Conservation (phyloP, 2,329 filamentous ascomycete species). For the Dothideomycetes sp. region DNA sequence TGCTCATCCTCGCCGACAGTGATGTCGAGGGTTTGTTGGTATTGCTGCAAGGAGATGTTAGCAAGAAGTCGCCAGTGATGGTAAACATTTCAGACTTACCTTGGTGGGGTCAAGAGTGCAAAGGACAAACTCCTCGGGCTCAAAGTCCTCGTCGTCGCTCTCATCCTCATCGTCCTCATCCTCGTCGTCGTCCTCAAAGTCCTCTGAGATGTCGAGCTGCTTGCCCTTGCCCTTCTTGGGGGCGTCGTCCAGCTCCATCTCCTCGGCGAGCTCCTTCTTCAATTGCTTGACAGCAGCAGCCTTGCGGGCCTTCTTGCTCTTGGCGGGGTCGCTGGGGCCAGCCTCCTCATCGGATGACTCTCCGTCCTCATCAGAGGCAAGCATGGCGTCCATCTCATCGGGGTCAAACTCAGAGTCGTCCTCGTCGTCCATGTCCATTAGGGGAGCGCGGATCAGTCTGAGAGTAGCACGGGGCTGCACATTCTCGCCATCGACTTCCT, state of each 20-base stretch:
- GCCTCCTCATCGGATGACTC: constrained; percentile 50
- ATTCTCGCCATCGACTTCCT: constrained; percentile 23
- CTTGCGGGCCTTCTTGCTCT: constrained; percentile 77
- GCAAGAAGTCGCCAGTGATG: constrained; percentile 6
- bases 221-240: constrained; percentile 62
- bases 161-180: constrained; percentile 42
- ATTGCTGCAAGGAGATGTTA: constrained; percentile 52
- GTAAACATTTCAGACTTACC: constrained; percentile 42
- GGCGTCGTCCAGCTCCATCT: constrained; percentile 61
- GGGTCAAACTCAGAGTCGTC: constrained; percentile 55
- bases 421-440: constrained; percentile 47
- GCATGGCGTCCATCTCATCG: constrained; percentile 46
- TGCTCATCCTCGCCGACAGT: constrained; percentile 80
- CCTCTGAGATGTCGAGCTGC: constrained; percentile 43
- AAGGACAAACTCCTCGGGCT: constrained; percentile 81
- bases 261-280: constrained; percentile 46
- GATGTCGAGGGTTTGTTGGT: constrained; percentile 91
- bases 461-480: constrained; percentile 68
- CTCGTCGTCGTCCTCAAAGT: constrained; percentile 37
- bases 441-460: constrained; percentile 72
- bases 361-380: constrained; percentile 49
- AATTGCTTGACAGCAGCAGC: constrained; percentile 59
- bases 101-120: constrained; percentile 91
- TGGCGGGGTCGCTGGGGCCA: constrained; percentile 81
- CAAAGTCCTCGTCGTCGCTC: constrained; percentile 50